Percentiles rank a stretch among this genome's conserved stretches.
Conservation (phyloP, 1,284 basidiomycete genomes). For the Phylloporus sp. region DNA sequence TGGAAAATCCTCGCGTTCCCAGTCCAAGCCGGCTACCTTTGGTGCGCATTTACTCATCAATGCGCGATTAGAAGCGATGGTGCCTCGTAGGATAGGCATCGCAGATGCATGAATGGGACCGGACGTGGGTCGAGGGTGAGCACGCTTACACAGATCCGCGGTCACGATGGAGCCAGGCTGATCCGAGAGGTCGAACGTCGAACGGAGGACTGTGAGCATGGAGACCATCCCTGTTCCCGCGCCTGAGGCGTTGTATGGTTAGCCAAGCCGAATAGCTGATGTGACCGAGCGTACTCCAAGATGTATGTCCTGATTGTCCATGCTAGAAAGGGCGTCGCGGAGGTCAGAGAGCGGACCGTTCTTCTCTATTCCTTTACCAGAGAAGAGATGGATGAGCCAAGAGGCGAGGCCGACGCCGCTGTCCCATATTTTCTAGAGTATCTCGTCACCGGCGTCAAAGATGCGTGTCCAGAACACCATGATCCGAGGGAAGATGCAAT, state of each 20-base stretch:
- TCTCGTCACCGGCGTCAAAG: too few relatives aligned
- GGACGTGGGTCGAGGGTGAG: constrained; percentile 23
- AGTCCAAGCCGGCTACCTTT: constrained; percentile 67
- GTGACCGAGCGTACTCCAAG: constrained; percentile 51
- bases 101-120: constrained; percentile 50
- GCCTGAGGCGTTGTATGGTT: constrained; percentile 47
- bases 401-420: constrained; percentile 82
- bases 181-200: constrained; percentile 26
- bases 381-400: constrained; percentile 60
- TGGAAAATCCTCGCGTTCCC: constrained; percentile 67
- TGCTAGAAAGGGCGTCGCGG: constrained; percentile 44
- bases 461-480: too few relatives aligned
- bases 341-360: constrained; percentile 17
- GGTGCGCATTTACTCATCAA: constrained; percentile 45
- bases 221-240: constrained; percentile 83
- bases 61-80: constrained; percentile 58
- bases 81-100: constrained; percentile 75
- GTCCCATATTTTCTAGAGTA: constrained; percentile 89
- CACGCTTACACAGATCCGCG: constrained; percentile 70
- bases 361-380: not conserved
- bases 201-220: constrained; percentile 59
- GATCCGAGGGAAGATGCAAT: constrained; percentile 50
- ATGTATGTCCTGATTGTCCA: constrained; percentile 47
- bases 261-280: not conserved
- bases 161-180: constrained; percentile 50